Base-by-base conservation (phyloP, 148 eudicot species). In the Simmondsia chinensis region DNA sequence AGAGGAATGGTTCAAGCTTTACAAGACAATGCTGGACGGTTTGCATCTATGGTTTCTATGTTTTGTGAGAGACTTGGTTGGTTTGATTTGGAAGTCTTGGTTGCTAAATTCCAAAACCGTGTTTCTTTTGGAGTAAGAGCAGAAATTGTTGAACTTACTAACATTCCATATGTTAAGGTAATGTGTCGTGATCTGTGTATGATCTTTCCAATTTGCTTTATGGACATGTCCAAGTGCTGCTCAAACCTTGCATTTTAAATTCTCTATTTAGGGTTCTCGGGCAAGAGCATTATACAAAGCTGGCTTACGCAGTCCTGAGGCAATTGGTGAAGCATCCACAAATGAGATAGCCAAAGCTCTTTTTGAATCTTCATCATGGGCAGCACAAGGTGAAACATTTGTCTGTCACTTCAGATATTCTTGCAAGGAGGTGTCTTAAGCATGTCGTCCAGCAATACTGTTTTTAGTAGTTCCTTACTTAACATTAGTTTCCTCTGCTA, bases 41-140 rank as follows among this genome's bases (percentile, higher is more conserved):
- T 91, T 68, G 95, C 99, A 30, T 91, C 94, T 33, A 85, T 91
- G 99, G 95, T 91, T 60, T 72, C 94, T 40, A 64, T 80, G 14
- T 91, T 91, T 63, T 91, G 99, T 70, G 95, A 91, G 76, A 82
- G 99, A 74, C 88, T 91, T 58, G 86, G 95, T 59, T 91, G 99
- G 99, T 83, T 75, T 63, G 99, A 91, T 61, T 72, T 91, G 20
- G 99, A 91, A 65, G 81, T 83, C 52, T 68, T 91, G 75, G 84
- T 91, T 55, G 70, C 88, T 34, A 91, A 82, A 61, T 85, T 91
- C 48, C 99, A 91, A 54, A 85, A 76, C 32, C 95, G 99, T 39
- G 86, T 91, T 43, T 91, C 95, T 4, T 91, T 91, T 71, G 99
- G 99, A 42, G 99, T 91, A 25, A 72, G 95, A 63, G 99, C 95